Evolutionary conservation across 805 yeast species (phyloP).

Genomic region (Pichia cephalocereana): DNA sequence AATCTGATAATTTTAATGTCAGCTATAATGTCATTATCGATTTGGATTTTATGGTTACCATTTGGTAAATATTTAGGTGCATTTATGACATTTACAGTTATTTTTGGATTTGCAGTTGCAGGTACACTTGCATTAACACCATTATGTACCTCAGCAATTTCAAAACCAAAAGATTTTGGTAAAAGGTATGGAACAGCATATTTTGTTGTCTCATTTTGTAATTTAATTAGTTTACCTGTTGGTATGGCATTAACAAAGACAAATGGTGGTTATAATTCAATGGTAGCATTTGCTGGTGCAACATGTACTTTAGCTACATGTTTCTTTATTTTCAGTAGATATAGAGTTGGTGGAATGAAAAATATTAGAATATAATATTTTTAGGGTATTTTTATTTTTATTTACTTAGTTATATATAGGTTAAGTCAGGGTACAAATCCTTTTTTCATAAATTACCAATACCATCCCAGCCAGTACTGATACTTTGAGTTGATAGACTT

Average conservation of each 20-base stretch:
- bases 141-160: constrained; percentile 57
- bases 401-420: too few relatives aligned
- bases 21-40: constrained; percentile 32
- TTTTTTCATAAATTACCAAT: not conserved
- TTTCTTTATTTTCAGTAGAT: constrained; percentile 14
- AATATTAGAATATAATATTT: not conserved
- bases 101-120: constrained; percentile 53
- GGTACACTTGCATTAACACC: constrained; percentile 59
- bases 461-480: constrained; percentile 7
- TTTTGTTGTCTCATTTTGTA: constrained; percentile 35
- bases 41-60: constrained; percentile 54
- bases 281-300: constrained; percentile 27
- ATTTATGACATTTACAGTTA: constrained; percentile 42
- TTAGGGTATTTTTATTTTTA: too few relatives aligned
- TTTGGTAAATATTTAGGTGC: constrained; percentile 37
- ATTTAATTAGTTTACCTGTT: constrained; percentile 39
- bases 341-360: constrained; percentile 17
- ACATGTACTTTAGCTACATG: constrained; percentile 18
- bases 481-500: constrained; percentile 4
- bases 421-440: too few relatives aligned
- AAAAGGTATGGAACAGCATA: constrained; percentile 63
- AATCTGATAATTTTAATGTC: constrained; percentile 32
- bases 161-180: constrained; percentile 59
- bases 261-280: constrained; percentile 20
- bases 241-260: constrained; percentile 28